Evolutionary conservation across 2,329 filamentous ascomycete species (phyloP), one percentile per base, ranked within the genome.

Genomic region (Rhinocladiella mackenziei): DNA sequence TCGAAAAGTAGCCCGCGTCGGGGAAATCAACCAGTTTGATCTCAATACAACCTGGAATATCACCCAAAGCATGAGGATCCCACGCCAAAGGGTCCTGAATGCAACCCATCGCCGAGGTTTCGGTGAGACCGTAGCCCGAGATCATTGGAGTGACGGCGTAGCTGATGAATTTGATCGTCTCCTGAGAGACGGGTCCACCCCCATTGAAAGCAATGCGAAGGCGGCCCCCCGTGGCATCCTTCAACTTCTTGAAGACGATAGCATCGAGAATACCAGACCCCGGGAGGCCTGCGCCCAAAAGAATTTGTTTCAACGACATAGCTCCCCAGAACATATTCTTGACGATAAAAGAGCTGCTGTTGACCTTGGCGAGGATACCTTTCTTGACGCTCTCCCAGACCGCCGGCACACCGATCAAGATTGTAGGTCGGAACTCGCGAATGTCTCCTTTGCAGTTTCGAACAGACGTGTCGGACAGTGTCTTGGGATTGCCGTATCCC

Each of bases 381-480:
- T 98, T 98, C 74, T 89, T 91, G 59, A 98, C 84, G 1, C 87
- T 89, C 70, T 98, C 92, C 89, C 91, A 98, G 22, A 98, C 84
- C 46, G 94, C 89, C 1, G 92, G 92, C 2, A 98, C 92, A 64
- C 92, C 92, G 28, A 96, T 85, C 63, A 98, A 78, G 62, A 96
- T 78, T 2, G 89, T 94, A 1, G 92, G 92, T 57, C 78, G 78
- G 63, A 97, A 84, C 61, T 96, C 89, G 49, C 86, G 84, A 69
- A 98, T 95, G 59, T 98, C 92, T 57, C 92, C 91, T 56, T 83
- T 80, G 71, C 86, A 96, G 67, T 97, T 92, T 55, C 83, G 82
- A 67, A 94, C 84, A 14, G 86, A 94, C 3, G 73, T 68, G 62
- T 97, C 91, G 5, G 89, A 86, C 43, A 98, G 75, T 0, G 92